Evolutionary conservation across 2,329 filamentous ascomycete genomes (phyloP), one percentile per base, ranked within the genome.

Genomic region (Arthrobotrys musiformis): DNA sequence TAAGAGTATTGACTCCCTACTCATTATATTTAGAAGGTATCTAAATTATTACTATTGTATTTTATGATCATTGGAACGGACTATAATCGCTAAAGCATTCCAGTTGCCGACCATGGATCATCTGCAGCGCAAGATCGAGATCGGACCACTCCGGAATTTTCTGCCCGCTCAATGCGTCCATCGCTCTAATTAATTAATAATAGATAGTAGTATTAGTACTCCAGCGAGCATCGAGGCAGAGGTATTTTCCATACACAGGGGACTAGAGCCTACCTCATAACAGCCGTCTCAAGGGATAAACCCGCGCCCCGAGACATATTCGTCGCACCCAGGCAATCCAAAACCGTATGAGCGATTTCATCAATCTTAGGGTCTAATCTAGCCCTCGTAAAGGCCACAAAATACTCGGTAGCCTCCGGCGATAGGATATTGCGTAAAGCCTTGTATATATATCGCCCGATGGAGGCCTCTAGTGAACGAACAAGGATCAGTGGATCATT

Each of bases 141-240:
- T 58, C 54, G 4, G 54, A 58, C 54, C 54, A 58, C 13, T 58
- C 54, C 2, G 33, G 11, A 4, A 58, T 40, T 33, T 40, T 58
- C 33, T 58, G 17, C 3, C 11, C 9, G 1, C 17, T 17, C 13
- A 58, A 24, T n/a, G 33, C 54, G 26, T 40, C 54, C 4, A 40
- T 11, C 3, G 54, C 54, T 8, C 54, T 58, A 40, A 17, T 3
- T 2, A 24, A 17, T 22, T 8, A 58, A n/a, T n/a, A n/a, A n/a
- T n/a, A n/a, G n/a, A n/a, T n/a, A n/a, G n/a, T n/a, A n/a, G n/a
- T 15, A n/a, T 26, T 5, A 17, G 28, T 54, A 17, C 1, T 33
- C 52, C n/a, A 22, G 17, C 1, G n/a, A n/a, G n/a, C n/a, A n/a
- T n/a, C n/a, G n/a, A n/a, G n/a, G n/a, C n/a, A n/a, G n/a, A n/a